Conservation (phyloP, 345 rosid genomes). For the Linum usitatissimum region DNA sequence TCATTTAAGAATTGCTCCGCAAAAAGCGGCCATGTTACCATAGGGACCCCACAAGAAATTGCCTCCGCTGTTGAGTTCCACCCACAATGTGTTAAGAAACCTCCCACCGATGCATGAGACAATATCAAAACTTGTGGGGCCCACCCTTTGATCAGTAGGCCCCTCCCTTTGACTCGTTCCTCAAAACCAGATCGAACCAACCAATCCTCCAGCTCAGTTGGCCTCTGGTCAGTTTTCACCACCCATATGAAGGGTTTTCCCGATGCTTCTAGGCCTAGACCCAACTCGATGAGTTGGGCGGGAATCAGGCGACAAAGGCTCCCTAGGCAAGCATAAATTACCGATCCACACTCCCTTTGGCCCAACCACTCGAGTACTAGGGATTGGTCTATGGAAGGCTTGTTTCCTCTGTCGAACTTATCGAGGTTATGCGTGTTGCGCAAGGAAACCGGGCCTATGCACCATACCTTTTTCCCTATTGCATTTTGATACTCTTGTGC, state of each 20-base stretch:
- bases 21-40: conserved; percentile 78
- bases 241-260: conserved; percentile 66
- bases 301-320: conserved; percentile 60
- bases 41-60: conserved; percentile 43
- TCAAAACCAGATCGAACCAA: conserved; percentile 32
- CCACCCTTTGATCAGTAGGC: conserved; percentile 65
- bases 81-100: conserved; percentile 75
- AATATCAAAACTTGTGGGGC: conserved; percentile 70
- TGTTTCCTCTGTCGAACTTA: conserved; percentile 59
- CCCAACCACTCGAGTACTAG: conserved; percentile 48
- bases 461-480: conserved; percentile 49
- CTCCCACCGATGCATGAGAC: conserved; percentile 54
- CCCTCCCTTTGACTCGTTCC: conserved; percentile 48
- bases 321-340: conserved; percentile 65
- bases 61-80: conserved; percentile 85
- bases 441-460: conserved; percentile 72
- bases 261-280: conserved; percentile 54
- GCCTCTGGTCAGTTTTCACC: conserved; percentile 34
- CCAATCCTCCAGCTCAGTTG: conserved; percentile 42
- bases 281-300: conserved; percentile 52
- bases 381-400: conserved; percentile 32
- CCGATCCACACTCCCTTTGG: conserved; percentile 40
- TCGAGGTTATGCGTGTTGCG: conserved; percentile 33
- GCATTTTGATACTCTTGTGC: conserved; percentile 30
- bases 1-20: conserved; percentile 74